Base-by-base conservation (phyloP, 768 basidiomycete species). In the Tricholoma bakamatsutake region DNA sequence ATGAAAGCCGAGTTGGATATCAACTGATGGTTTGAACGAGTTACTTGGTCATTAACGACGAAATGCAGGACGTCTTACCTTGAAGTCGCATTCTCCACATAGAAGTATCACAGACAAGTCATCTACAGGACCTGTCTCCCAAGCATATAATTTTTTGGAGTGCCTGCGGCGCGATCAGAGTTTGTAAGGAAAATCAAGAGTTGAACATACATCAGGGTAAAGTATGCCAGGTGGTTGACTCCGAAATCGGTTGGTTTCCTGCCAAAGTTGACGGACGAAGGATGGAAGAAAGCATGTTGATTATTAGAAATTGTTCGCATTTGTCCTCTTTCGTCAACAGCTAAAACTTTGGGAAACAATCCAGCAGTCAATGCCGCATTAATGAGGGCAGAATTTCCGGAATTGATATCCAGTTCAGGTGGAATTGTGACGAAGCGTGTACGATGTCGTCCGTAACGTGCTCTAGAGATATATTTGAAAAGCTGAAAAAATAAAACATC, bases 41-140 rank as follows among this genome's bases (percentile, higher is more conserved):
- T 34, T 24, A 31, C 21, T 34, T 15, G 42, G 9, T n/a, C 7
- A n/a, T 28, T n/a, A 15, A 31, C 3, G 3, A 27, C 37, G 18
- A 12, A 37, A 10, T 31, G 42, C 17, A 31, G 18, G 8, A 43
- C 10, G 18, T 42, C 48, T 28, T 55, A 67, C 93, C 81, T 88
- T 94, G 74, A 90, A 87, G 55, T 98, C 96, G 21, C 80, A 75
- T 58, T 98, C 96, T 8, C 96, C 96, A 57, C 94, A 98, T 0
- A 98, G 72, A 15, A 98, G 74, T 27, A 92, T 65, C 51, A 98
- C 68, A 4, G 91, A 82, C 27, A 90, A 69, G 61, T 96, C 91
- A 59, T 97, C 90, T 7, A 90, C 82, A 5, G 93, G 90, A 5
- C 91, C 85, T 0, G 88, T 93, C 69, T 98, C 96, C 93, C 93